Evolutionary conservation across 768 basidiomycete species (phyloP), one percentile per base, ranked within the genome.

Genomic region (Sarcodon aspratus): DNA sequence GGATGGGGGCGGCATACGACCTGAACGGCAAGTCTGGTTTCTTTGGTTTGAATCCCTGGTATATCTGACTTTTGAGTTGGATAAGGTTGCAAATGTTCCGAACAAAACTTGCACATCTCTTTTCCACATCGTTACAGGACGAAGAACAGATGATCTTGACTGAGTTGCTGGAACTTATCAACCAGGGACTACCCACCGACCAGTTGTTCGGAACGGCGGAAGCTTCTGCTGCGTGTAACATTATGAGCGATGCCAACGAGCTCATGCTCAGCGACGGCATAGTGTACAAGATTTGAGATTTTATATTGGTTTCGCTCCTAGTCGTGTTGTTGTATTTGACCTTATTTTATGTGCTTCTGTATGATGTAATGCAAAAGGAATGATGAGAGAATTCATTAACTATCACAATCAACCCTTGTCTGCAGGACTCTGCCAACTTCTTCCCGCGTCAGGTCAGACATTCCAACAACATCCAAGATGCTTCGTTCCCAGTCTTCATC

Each of bases 181-280:
- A 98, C 59, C 73, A 79, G 49, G 88, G 88, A 17, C 63, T 96
- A 48, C 58, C 75, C 8, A 76, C 78, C 3, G 76, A 75, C 43
- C 71, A 72, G 13, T 67, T 93, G 36, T 98, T 90, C 63, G 85
- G 88, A 3, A 84, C 80, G 0, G 71, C 74, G 10, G 95, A 98
- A 63, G 95, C 87, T 1, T 79, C 78, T 6, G 69, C 72, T 48
- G 79, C 82, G 18, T 82, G 84, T 50, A 71, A 78, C 54, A 64
- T 70, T 34, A 96, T 98, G 94, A 74, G 76, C 27, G 81, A 83
- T 13, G 70, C 69, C 10, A 82, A 89, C 48, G 85, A 94, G 64
- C 69, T 97, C 53, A 90, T 96, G 87, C 72, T 91, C 57, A 27
- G 27, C 27, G 89, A 87, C 33, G 86, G 83, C 33, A 80, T 89